Base-by-base conservation (phyloP, 768 basidiomycete genomes). In the Rhizopogon vulgaris region DNA sequence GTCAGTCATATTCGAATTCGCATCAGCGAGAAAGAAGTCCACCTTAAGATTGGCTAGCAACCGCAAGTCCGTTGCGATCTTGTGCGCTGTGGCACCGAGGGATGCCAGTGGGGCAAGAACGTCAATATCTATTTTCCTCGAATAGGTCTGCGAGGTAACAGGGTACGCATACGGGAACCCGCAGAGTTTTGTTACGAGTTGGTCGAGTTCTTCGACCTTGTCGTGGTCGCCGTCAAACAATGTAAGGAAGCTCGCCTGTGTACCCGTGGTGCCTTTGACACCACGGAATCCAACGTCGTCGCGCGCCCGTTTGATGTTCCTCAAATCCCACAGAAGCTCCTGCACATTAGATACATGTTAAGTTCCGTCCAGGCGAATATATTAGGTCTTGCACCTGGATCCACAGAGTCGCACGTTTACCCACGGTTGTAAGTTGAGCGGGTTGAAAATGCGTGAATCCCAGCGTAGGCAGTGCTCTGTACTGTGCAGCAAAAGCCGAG, bases 371-470 rank as follows among this genome's bases (percentile, higher is more conserved):
- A 24, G 8, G 22, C 32, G n/a, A 46, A 48, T 37, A 30, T 38
- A 46, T 32, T 8, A 41, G 6, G 30, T 12, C 6, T 17, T 40
- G 34, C 17, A 85, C 87, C 76, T 99, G 95, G 37, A 98, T 84
- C 96, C 96, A 99, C 25, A 98, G 73, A 0, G 94, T 96, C 0
- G 94, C 85, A 6, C 96, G 83, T 73, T 99, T 99, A 6, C 96
- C 96, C 27, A 99, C 95, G 2, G 96, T 99, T 0, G 95, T 97
- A 53, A 98, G 76, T 72, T 99, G 96, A 6, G 96, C 96, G 3
- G 96, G 94, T 69, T 99, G 96, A 76, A 94, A 99, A 69, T 99
- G 96, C 4, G 96, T 99, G 73, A 95, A 99, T 1, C 96, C 96
- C 30, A 99, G 79, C 0, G 94, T 93, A 1, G 96, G 94, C 37